Evolutionary conservation across 352 stramenopile genomes (phyloP).

Genomic region (Phytopythium helicoides): DNA sequence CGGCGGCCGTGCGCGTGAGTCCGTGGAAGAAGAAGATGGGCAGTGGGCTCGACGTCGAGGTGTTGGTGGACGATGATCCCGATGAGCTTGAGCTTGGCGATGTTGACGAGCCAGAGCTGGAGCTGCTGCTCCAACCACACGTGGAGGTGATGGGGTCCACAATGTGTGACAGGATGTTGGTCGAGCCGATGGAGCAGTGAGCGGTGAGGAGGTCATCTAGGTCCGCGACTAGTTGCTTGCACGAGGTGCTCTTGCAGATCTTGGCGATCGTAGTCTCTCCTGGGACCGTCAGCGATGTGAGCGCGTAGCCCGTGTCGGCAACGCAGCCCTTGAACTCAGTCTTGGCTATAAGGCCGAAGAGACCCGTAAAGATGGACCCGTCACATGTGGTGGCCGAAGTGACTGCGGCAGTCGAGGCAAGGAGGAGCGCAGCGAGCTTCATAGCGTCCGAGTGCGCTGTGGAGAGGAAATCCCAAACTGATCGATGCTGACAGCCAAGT

Average conservation of each 20-base stretch:
- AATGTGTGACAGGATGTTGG: constrained; percentile 29
- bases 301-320: constrained; percentile 24
- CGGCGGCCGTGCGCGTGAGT: constrained; percentile 25
- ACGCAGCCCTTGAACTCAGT: constrained; percentile 19
- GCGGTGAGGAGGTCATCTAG: constrained; percentile 17
- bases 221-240: constrained; percentile 22
- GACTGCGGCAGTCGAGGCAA: constrained; percentile 15
- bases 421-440: constrained; percentile 21
- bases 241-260: constrained; percentile 31
- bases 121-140: constrained; percentile 15
- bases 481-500: neutral
- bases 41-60: too few relatives aligned
- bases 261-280: constrained; percentile 17
- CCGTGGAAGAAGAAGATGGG: constrained; percentile 55
- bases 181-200: constrained; percentile 28
- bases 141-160: constrained; percentile 18
- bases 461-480: constrained; percentile 27
- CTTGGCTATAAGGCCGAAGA: constrained; percentile 18
- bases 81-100: constrained; percentile 10
- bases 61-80: constrained; percentile 3
- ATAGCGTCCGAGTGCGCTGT: constrained; percentile 17
- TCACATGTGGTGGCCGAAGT: constrained; percentile 25
- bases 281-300: constrained; percentile 27
- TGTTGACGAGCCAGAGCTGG: constrained; percentile 1
- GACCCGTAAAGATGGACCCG: constrained; percentile 18